Evolutionary conservation across 179 eudicot genomes (phyloP), one percentile per base, ranked within the genome.

Genomic region (Beta lomatogona): DNA sequence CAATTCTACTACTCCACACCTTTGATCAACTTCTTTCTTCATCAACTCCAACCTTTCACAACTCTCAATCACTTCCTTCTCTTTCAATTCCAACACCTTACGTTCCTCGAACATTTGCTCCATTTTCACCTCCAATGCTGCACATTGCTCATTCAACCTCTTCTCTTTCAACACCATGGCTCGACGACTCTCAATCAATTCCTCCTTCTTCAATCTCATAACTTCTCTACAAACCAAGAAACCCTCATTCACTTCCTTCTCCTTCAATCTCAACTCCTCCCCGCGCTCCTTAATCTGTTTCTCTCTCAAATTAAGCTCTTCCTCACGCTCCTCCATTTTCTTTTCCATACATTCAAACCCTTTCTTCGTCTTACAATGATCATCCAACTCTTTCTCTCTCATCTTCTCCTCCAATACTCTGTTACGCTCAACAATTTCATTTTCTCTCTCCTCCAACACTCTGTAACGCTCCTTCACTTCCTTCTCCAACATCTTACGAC

Each of bases 121-220:
- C 4, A 36, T 12, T 60, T 60, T 31, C 57, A 19, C 6, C 58
- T 85, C 83, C 46, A 82, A 18, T 19, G 58, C 82, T 45, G 52
- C 64, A 8, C 68, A 8, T 52, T 57, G 78, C 66, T 78, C 69
- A 53, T 65, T 52, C 21, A 79, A 15, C 44, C 9, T 48, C 76
- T 22, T 46, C 58, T 72, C 41, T 12, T 77, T 72, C 12, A n/a
- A 46, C 13, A 58, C 80, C 21, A 89, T 48, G 55, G 71, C 84
- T 61, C 65, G 77, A 18, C 41, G 44, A 65, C 71, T 80, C 72
- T 71, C 82, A n/a, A 81, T 75, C 6, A 82, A 55, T 45, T 71
- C 63, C 13, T 52, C 64, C 16, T 21, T 60, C 45, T 72, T 77
- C 48, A 57, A 65, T 54, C 80, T 73, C 18, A 85, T 48, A 18